Base-by-base conservation (phyloP, 805 yeast genomes). In the Saccharomycopsis capsularis region DNA sequence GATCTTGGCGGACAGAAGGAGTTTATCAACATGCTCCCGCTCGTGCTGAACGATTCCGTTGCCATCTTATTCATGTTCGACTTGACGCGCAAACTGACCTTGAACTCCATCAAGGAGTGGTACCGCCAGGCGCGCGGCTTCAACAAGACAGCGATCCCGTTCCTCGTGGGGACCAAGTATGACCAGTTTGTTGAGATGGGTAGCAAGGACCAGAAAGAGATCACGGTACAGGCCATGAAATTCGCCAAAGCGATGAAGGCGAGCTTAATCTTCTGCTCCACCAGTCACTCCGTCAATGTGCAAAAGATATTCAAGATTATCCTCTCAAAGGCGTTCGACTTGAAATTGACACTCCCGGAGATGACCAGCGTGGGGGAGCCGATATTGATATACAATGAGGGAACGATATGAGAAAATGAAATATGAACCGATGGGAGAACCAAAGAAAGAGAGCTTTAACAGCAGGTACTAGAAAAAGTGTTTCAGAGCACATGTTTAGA, bases 1-100 rank as follows among this genome's bases (percentile, higher is more conserved):
- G 99, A 91, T 65, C 68, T 91, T 11, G 99, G 99, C 22, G 99
- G 99, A 1, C 95, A 90, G 59, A 77, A 86, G 46, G 97, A 93
- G 64, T 91, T 88, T 66, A 86, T 89, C 47, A 91, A 91, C 63
- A 91, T 91, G 99, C 70, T 93, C 36, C 96, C 97, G 21, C 70
- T 91, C 50, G 96, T 91, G 13, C 83, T 95, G 15, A 81, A 84
- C 55, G 97, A 90, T 54, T 93, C 98, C 0, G 93, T 89, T 13
- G 95, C 96, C 1, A 79, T 91, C 23, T 70, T 91, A 39, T 89
- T 90, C 59, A 80, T 86, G 82, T 91, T 85, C 70, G 98, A 91
- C 65, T 68, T 91, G 51, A 86, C 96, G 1, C 73, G 96, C 41
- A 86, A 85, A 55, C 78, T 89, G 24, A 87, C 96, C 0, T 71